Conservation (phyloP, 1,139 yeast species). For the Yamadazyma blattariae region DNA sequence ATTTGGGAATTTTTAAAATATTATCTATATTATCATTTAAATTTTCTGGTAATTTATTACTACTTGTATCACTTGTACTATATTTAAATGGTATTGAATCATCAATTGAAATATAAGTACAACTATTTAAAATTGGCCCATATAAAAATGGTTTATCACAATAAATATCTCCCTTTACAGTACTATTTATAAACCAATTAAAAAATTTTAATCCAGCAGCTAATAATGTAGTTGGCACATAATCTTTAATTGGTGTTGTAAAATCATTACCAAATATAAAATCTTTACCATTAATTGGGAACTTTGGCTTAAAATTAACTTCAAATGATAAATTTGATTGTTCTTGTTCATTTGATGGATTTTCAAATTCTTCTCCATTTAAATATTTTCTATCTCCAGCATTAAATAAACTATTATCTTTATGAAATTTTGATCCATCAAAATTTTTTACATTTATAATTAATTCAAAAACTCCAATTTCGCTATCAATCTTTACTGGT, state of each 20-base stretch:
- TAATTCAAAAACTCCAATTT: slow-evolving; percentile 38
- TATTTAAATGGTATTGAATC: slow-evolving; percentile 14
- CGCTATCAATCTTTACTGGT: slow-evolving; percentile 34
- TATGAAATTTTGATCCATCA: slow-evolving; percentile 43
- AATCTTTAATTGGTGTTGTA: slow-evolving; percentile 54
- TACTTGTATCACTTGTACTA: slow-evolving; percentile 11
- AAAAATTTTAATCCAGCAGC: slow-evolving; percentile 52
- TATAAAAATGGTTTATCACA: slow-evolving; percentile 60
- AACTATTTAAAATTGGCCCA: slow-evolving; percentile 59
- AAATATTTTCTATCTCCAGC: slow-evolving; percentile 27
- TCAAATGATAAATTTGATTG: slow-evolving; percentile 34
- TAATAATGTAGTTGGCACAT: slow-evolving; percentile 50
- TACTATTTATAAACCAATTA: slow-evolving; percentile 60
- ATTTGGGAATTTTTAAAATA: slow-evolving; percentile 22
- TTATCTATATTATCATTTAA: slow-evolving; percentile 16
- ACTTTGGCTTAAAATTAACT: slow-evolving; percentile 39
- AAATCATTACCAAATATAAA: slow-evolving; percentile 71
- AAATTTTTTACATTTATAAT: slow-evolving; percentile 42
- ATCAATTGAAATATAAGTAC: slow-evolving; percentile 36
- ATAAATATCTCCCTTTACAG: slow-evolving; percentile 63
- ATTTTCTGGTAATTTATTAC: slow-evolving; percentile 20
- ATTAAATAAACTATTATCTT: slow-evolving; percentile 32
- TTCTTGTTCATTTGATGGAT: slow-evolving; percentile 7
- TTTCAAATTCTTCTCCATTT: slow-evolving; percentile 21
- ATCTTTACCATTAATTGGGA: slow-evolving; percentile 46